phyloP scores from a whole-genome alignment of 345 rosid species.

The Gossypium thurberi region DNA sequence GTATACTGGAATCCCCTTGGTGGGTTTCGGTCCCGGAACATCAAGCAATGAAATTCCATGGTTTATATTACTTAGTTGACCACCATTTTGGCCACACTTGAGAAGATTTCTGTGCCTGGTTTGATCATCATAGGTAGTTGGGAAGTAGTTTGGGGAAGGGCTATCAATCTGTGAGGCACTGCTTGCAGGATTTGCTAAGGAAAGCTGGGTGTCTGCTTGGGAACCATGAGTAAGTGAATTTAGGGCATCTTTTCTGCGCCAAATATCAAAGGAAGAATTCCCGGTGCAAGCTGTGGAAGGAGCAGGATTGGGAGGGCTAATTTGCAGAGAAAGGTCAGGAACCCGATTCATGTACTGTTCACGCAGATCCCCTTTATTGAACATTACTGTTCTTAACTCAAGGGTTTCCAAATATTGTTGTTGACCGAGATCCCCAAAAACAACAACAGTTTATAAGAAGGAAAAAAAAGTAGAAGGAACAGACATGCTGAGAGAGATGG shows the following conservation, averaged over 20 bases:
- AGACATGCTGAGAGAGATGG: slow-evolving; percentile 12
- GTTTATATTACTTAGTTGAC: slow-evolving; percentile 12
- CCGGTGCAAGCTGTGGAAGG: slow-evolving; percentile 24
- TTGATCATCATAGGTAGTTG: not conserved
- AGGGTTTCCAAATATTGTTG: not conserved
- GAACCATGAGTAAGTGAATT: slow-evolving; percentile 22
- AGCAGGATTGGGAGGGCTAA: slow-evolving; percentile 43
- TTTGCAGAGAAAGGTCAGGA: slow-evolving; percentile 56
- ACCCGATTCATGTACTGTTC: slow-evolving; percentile 24
- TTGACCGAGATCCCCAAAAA: not conserved
- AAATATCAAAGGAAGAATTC: slow-evolving; percentile 26
- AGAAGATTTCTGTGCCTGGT: slow-evolving; percentile 2
- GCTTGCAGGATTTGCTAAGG: slow-evolving; percentile 21
- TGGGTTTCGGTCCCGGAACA: slow-evolving; percentile 27
- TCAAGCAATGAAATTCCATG: slow-evolving; percentile 31
- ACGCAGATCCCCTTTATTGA: slow-evolving; percentile 15
- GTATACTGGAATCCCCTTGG: slow-evolving; percentile 44
- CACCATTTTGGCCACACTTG: not conserved
- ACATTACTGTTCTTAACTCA: slow-evolving; percentile 13
- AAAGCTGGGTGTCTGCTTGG: slow-evolving; percentile 33
- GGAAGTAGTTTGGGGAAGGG: slow-evolving; percentile 14
- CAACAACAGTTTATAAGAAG: not conserved
- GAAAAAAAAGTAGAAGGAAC: not conserved
- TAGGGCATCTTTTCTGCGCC: slow-evolving; percentile 22
- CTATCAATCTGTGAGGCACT: slow-evolving; percentile 20